Conservation (phyloP, 2,329 filamentous ascomycete genomes). For the Colletotrichum phormii region DNA sequence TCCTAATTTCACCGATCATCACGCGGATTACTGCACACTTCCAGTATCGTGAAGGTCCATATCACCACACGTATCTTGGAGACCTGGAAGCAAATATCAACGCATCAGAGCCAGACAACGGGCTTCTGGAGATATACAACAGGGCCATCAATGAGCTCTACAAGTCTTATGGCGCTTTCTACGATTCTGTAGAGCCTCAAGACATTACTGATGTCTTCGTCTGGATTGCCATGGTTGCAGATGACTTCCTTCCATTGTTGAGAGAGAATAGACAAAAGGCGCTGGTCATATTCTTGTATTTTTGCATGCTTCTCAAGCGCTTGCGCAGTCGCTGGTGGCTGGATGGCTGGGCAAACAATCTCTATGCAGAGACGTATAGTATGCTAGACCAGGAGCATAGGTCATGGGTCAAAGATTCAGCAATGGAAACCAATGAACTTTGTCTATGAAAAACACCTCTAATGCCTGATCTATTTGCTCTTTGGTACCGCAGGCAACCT, state of each 20-base stretch:
- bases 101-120: constrained; percentile 23
- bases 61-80: constrained; percentile 39
- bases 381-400: constrained; percentile 50
- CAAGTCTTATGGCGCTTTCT: constrained; percentile 44
- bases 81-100: constrained; percentile 41
- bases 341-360: constrained; percentile 47
- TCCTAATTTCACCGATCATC: constrained; percentile 34
- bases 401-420: constrained; percentile 44
- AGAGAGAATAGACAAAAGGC: constrained; percentile 42
- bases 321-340: constrained; percentile 50
- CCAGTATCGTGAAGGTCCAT: constrained; percentile 28
- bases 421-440: constrained; percentile 13
- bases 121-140: constrained; percentile 42
- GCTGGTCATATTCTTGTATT: constrained; percentile 49
- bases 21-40: constrained; percentile 26
- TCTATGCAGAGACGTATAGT: constrained; percentile 46
- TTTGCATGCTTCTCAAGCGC: constrained; percentile 47
- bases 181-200: constrained; percentile 25
- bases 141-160: constrained; percentile 49
- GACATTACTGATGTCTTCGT: constrained; percentile 54
- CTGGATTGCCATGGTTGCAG: constrained; percentile 50
- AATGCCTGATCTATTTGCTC: neutral
- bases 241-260: constrained; percentile 51
- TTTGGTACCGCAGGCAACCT: neutral
- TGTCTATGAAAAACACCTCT: neutral